These are phyloP conservation scores for Erythrophleum ivorense DNA, from an alignment of 331 rosid species.

Conservation along the genomic window DNA sequence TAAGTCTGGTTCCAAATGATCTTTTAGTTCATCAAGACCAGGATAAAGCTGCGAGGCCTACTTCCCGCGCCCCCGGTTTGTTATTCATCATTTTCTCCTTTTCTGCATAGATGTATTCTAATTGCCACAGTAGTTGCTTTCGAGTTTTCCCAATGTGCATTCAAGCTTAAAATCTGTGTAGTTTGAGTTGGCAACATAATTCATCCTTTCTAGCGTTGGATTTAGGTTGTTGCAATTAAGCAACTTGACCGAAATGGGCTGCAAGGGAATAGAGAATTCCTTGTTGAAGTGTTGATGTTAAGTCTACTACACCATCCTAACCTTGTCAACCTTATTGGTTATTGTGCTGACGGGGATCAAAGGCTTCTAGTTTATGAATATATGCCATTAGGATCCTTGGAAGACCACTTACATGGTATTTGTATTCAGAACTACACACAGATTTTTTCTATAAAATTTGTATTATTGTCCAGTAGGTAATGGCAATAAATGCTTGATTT, in stretches of 20 bases:
- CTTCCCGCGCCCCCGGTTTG: neutral
- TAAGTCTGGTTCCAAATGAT: slow-evolving; percentile 41
- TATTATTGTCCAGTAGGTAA: neutral
- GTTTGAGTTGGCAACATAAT: slow-evolving; percentile 26
- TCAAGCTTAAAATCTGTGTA: slow-evolving; percentile 15
- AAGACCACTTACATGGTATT: slow-evolving; percentile 89
- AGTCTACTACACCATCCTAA: slow-evolving; percentile 94
- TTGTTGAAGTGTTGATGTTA: slow-evolving; percentile 96
- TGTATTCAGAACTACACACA: slow-evolving; percentile 5
- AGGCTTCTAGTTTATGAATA: slow-evolving; percentile 94
- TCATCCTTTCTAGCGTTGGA: slow-evolving; percentile 37
- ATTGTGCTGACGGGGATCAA: slow-evolving; percentile 99
- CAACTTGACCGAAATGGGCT: slow-evolving; percentile 95
- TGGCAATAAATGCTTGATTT: slow-evolving; percentile 42
- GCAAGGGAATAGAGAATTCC: slow-evolving; percentile 98
- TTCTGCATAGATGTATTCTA: slow-evolving; percentile 18
- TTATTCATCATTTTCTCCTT: slow-evolving; percentile 8
- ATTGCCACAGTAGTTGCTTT: slow-evolving; percentile 4
- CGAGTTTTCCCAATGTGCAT: slow-evolving; percentile 7
- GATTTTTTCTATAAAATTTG: neutral
- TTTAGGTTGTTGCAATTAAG: slow-evolving; percentile 91
- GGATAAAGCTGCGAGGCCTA: slow-evolving; percentile 14
- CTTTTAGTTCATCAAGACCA: slow-evolving; percentile 7
- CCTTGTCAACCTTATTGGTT: slow-evolving; percentile 93
- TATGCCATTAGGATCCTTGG: slow-evolving; percentile 89